Conservation (phyloP, 331 rosid genomes). For the Pyrus hybrid region DNA sequence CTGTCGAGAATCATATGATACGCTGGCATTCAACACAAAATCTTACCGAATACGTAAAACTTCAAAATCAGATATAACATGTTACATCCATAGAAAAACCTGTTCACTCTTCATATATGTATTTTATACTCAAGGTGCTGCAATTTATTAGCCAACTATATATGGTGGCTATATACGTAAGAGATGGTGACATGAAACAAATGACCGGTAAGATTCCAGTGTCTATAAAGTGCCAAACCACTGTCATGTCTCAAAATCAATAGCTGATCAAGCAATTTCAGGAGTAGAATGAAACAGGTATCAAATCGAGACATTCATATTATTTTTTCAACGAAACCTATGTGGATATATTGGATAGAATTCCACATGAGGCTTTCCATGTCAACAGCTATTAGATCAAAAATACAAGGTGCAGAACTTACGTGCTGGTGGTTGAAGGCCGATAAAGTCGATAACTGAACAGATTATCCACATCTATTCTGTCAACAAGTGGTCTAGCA, state of each 20-base stretch:
- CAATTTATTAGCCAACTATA: not conserved
- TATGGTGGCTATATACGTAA: not conserved
- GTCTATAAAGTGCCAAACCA: not conserved
- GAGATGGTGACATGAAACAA: not conserved
- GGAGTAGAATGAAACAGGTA: too few relatives aligned
- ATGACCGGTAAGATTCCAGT: not conserved
- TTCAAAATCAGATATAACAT: too few relatives aligned
- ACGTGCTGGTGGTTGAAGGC: conserved; percentile 50
- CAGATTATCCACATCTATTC: conserved; percentile 27
- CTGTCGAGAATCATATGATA: not conserved
- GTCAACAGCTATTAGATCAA: not conserved
- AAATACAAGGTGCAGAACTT: conserved; percentile 1
- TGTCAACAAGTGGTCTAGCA: conserved; percentile 48
- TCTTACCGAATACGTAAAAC: too few relatives aligned
- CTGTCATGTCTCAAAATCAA: not conserved
- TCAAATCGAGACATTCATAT: too few relatives aligned
- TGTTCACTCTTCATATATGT: not conserved
- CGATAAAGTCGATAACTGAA: conserved; percentile 38
- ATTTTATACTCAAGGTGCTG: not conserved
- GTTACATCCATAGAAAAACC: too few relatives aligned
- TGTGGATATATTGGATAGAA: too few relatives aligned
- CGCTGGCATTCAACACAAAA: not conserved
- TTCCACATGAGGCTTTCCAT: too few relatives aligned
- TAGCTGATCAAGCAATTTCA: too few relatives aligned
- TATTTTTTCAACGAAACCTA: too few relatives aligned